These are phyloP conservation scores for Candida sanyaensis DNA, from an alignment of 1,139 yeast species.

Conservation along the genomic window DNA sequence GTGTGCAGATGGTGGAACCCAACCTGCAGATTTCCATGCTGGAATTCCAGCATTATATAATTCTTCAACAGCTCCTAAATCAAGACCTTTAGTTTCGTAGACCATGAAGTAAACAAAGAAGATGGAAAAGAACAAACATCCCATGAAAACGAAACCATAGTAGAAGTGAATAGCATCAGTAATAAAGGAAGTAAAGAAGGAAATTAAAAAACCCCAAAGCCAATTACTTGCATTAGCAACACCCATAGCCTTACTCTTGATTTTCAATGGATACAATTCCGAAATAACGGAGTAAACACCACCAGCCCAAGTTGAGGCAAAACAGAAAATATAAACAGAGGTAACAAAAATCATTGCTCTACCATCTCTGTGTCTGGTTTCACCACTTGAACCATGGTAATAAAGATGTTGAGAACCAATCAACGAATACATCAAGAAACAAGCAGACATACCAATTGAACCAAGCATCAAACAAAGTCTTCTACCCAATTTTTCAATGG, in stretches of 20 bases:
- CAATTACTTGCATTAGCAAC: conserved; percentile 76
- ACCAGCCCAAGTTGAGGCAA: conserved; percentile 90
- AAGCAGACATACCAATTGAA: conserved; percentile 51
- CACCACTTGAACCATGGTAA: conserved; percentile 48
- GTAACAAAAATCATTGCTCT: conserved; percentile 76
- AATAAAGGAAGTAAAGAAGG: conserved; percentile 74
- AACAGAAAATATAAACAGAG: conserved; percentile 77
- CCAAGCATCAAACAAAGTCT: conserved; percentile 59
- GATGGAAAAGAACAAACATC: conserved; percentile 59
- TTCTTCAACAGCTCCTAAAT: conserved; percentile 65
- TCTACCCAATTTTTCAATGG: conserved; percentile 72
- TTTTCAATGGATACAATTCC: conserved; percentile 77
- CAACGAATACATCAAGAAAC: conserved; percentile 62
- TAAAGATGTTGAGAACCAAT: conserved; percentile 63
- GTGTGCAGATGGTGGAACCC: conserved; percentile 44
- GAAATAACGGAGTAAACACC: conserved; percentile 76
- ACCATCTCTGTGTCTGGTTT: conserved; percentile 53
- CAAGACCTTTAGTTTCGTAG: conserved; percentile 63
- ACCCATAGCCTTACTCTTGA: conserved; percentile 79
- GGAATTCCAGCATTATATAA: conserved; percentile 48
- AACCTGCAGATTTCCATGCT: conserved; percentile 50
- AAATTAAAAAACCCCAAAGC: conserved; percentile 77
- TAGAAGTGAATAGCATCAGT: conserved; percentile 43
- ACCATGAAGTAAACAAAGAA: conserved; percentile 56
- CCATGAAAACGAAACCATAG: conserved; percentile 77